Evolutionary conservation across 2,329 filamentous ascomycete genomes (phyloP).

Genomic region (Magnaporthiopsis rhizophila): DNA sequence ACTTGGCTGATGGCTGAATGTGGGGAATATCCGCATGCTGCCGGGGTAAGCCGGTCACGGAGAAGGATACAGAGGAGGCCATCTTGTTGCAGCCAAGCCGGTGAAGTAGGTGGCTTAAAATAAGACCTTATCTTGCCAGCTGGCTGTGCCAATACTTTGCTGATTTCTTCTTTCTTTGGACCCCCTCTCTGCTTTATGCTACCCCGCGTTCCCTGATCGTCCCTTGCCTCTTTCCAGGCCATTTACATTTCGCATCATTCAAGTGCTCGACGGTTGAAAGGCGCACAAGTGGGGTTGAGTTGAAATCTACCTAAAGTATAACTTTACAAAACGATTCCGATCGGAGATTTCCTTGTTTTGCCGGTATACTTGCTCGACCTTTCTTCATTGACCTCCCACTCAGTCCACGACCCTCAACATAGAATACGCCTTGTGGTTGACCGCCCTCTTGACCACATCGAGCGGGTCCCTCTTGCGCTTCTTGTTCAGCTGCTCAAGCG

Average conservation of each 20-base stretch:
- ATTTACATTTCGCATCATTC: too few species aligned
- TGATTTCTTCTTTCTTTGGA: neutral
- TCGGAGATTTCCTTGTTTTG: too few species aligned
- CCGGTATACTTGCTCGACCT: neutral
- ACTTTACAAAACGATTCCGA: too few species aligned
- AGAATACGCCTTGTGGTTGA: conserved; percentile 44
- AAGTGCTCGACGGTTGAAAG: too few species aligned
- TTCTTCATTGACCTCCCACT: conserved; percentile 1
- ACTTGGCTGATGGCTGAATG: neutral
- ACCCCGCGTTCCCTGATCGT: too few species aligned
- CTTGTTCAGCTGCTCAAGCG: conserved; percentile 18
- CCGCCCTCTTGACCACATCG: conserved; percentile 37
- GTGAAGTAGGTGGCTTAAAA: neutral
- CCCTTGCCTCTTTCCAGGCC: too few species aligned
- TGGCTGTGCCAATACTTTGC: neutral
- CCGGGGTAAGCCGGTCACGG: too few species aligned
- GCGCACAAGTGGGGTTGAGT: too few species aligned
- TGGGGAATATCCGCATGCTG: neutral
- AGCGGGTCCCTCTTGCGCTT: conserved; percentile 36
- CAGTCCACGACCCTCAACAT: conserved; percentile 50
- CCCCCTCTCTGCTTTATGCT: too few species aligned
- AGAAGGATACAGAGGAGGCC: neutral
- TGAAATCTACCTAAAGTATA: too few species aligned
- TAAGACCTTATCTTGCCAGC: neutral
- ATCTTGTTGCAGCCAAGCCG: neutral